Evolutionary conservation across 116 monocot genomes (phyloP), one percentile per base, ranked within the genome.

Genomic region (Trichopus zeylanicus): DNA sequence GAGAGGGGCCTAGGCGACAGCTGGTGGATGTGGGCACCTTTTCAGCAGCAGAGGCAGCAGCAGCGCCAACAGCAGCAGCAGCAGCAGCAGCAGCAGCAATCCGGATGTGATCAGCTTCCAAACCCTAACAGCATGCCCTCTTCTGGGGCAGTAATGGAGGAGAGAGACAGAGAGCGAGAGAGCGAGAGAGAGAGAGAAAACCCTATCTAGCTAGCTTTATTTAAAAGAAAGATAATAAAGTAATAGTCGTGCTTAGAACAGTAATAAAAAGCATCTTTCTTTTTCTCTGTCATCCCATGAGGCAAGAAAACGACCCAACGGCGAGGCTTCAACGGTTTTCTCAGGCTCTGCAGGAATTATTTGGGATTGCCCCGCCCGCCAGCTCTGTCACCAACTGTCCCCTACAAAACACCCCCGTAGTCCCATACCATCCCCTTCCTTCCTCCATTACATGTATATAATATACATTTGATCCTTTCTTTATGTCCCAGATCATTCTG

Each of bases 281-380:
- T 53, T 28, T 32, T 32, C 56, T 56, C 56, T 56, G 3, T 56
- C 57, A 57, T n/a, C 19, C 32, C 31, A 33, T 9, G 57, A 57
- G 57, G 57, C 31, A 11, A 1, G 57, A 57, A 57, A 57, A 33
- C 31, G 57, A 57, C 57, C 4, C 32, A 34, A 57, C 57, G 33
- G 57, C 31, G 31, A 31, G 20, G 57, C 57, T 8, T 33, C 57
- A 57, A 57, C 57, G 57, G 57, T 57, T 4, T 53, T 57, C 31
- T 5, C 32, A 57, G 57, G 12, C 18, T 22, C 8, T 55, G 29
- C 55, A 55, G 55, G 30, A 24, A 21, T 19, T 4, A 18, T 28
- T 1, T 20, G 57, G 33, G 57, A 20, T 19, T 4, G 33, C 19
- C 3, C 57, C 22, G 22, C 20, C 31, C 34, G 34, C 34, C 34